These are phyloP conservation scores for Tremella fuciformis DNA, from an alignment of 768 basidiomycete genomes.

Conservation along the genomic window DNA sequence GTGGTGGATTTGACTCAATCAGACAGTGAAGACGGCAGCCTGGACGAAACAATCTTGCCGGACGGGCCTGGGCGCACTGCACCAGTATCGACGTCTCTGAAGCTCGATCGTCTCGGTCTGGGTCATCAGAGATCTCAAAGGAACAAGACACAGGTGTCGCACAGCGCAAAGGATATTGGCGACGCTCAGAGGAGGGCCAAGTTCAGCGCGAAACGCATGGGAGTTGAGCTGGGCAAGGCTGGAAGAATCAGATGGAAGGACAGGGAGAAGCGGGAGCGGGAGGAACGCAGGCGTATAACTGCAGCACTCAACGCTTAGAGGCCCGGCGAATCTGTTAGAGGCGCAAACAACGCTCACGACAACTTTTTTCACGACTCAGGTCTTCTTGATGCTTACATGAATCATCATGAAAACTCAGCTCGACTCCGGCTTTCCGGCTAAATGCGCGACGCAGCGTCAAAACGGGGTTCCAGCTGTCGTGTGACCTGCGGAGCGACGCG, in stretches of 20 bases:
- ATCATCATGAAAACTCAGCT: no score
- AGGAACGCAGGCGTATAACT: constrained; percentile 32
- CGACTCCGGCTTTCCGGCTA: no score
- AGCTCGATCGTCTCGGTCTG: constrained; percentile 41
- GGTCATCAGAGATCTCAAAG: constrained; percentile 25
- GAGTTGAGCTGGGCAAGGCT: constrained; percentile 39
- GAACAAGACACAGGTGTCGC: constrained; percentile 32
- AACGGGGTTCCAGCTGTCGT: no score
- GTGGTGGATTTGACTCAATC: constrained; percentile 30
- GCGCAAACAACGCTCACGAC: background rate
- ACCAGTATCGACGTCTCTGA: constrained; percentile 40
- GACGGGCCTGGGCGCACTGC: constrained; percentile 43
- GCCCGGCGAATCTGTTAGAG: no score
- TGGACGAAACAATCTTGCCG: background rate
- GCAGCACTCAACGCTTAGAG: no score
- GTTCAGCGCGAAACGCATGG: constrained; percentile 13
- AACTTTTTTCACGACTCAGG: background rate
- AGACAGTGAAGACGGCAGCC: constrained; percentile 3
- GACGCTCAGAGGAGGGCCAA: constrained; percentile 26
- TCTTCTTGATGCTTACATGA: no score
- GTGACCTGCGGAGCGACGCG: no score
- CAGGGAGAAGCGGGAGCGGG: constrained; percentile 36
- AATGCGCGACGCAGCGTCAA: no score
- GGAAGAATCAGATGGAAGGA: constrained; percentile 46
- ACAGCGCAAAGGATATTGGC: constrained; percentile 33